Conservation (phyloP, 176 grass and related monocot species). For the Rhynchospora pubera region DNA sequence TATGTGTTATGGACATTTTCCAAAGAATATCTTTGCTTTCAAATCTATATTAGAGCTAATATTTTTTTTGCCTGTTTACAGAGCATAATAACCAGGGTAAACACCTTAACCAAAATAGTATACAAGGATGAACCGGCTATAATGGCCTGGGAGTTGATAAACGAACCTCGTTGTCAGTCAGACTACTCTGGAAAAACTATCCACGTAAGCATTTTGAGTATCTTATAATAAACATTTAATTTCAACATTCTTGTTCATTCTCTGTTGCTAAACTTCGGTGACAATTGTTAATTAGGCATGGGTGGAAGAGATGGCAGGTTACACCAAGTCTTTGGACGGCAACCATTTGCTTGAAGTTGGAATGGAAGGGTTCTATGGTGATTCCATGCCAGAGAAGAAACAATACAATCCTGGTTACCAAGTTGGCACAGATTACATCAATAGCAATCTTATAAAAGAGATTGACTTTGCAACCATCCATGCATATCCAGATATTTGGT, state of each 20-base stretch:
- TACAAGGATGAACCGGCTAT: slow-evolving; percentile 52
- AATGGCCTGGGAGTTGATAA: slow-evolving; percentile 50
- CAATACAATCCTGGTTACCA: slow-evolving; percentile 46
- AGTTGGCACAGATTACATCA: slow-evolving; percentile 49
- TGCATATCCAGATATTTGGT: slow-evolving; percentile 44
- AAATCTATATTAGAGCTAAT: not conserved
- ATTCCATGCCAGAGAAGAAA: slow-evolving; percentile 46
- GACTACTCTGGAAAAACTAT: slow-evolving; percentile 40
- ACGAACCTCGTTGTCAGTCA: slow-evolving; percentile 47
- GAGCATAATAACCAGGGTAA: slow-evolving; percentile 37
- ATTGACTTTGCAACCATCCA: slow-evolving; percentile 51
- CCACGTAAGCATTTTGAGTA: slow-evolving; percentile 11
- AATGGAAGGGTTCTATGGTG: slow-evolving; percentile 45
- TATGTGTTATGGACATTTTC: not conserved
- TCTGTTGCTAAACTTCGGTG: not conserved
- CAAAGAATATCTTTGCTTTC: not conserved
- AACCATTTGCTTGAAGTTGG: slow-evolving; percentile 44
- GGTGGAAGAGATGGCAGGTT: slow-evolving; percentile 43
- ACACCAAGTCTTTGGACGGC: slow-evolving; percentile 32
- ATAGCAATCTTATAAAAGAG: slow-evolving; percentile 36
- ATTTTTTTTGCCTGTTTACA: not conserved
- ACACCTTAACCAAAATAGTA: slow-evolving; percentile 28
- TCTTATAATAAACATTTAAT: too few relatives aligned
- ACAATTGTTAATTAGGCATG: slow-evolving; percentile 16
- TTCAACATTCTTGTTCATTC: too few relatives aligned